Conservation (phyloP, 202 grass and related monocot genomes). For the Saccharum hybrid region DNA sequence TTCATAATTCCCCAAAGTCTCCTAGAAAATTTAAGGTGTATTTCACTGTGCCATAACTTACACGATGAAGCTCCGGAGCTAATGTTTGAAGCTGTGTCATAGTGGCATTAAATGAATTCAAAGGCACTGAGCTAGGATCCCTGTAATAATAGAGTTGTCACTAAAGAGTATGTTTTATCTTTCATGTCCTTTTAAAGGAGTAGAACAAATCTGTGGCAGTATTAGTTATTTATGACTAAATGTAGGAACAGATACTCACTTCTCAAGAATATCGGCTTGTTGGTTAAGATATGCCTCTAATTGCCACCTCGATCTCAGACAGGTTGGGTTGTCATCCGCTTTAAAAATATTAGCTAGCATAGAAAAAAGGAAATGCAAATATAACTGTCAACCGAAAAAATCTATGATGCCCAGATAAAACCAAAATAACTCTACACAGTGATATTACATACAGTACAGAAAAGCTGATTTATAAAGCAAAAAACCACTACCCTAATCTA, state of each 20-base stretch:
- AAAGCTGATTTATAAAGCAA: not conserved
- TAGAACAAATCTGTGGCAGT: slow-evolving; percentile 25
- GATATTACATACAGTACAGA: slow-evolving; percentile 17
- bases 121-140: slow-evolving; percentile 74
- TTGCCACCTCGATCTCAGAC: slow-evolving; percentile 93
- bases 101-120: slow-evolving; percentile 85
- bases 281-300: slow-evolving; percentile 94
- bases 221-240: slow-evolving; percentile 36
- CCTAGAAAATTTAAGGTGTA: slow-evolving; percentile 18
- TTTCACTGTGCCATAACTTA: slow-evolving; percentile 61
- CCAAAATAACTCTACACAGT: slow-evolving; percentile 3
- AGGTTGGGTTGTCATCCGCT: slow-evolving; percentile 61
- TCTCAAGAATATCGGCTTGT: slow-evolving; percentile 94
- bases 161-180: slow-evolving; percentile 34
- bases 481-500: not conserved
- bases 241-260: slow-evolving; percentile 51
- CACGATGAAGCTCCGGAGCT: slow-evolving; percentile 88
- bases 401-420: not conserved
- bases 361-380: slow-evolving; percentile 34
- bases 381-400: slow-evolving; percentile 13
- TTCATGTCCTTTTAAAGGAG: slow-evolving; percentile 30
- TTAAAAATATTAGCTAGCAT: slow-evolving; percentile 67
- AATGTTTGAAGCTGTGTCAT: slow-evolving; percentile 81
- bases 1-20: slow-evolving; percentile 15
- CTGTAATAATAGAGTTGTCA: slow-evolving; percentile 53